A percentile compares a stretch with the other conserved stretches of the same genome.
These are phyloP conservation scores for Plasmopara muralis DNA, from an alignment of 352 stramenopile genomes.

Conservation along the genomic window DNA sequence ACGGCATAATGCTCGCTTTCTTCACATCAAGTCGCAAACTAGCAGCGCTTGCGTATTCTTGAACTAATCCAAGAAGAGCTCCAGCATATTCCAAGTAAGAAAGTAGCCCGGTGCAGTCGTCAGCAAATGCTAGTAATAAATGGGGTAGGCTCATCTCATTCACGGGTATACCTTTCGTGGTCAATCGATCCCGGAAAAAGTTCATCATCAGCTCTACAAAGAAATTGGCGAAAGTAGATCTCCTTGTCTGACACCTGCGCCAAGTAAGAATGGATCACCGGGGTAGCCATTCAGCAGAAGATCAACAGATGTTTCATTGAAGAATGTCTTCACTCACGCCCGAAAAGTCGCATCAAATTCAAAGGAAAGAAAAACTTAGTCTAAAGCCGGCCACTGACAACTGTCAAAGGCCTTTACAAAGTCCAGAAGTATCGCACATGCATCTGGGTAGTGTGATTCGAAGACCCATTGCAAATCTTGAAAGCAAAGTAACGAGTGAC, in stretches of 20 bases:
- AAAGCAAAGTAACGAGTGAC: slow-evolving; percentile 11
- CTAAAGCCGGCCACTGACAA: background rate
- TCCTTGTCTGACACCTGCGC: slow-evolving; percentile 4
- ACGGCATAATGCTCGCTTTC: slow-evolving; percentile 16
- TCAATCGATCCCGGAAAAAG: too few relatives aligned
- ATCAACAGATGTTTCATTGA: slow-evolving; percentile 7
- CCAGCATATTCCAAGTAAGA: too few relatives aligned
- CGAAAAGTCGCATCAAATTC: background rate
- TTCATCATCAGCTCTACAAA: too few relatives aligned
- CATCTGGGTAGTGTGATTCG: background rate
- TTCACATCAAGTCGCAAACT: too few relatives aligned
- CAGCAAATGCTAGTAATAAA: too few relatives aligned
- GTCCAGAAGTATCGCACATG: slow-evolving; percentile 1
- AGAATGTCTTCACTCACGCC: slow-evolving; percentile 10
- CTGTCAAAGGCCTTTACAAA: background rate
- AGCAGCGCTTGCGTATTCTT: too few relatives aligned
- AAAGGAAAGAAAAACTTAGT: background rate
- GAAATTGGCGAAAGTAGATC: slow-evolving; percentile 14
- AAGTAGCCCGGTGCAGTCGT: too few relatives aligned
- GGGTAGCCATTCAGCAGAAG: slow-evolving; percentile 10
- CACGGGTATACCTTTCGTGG: too few relatives aligned
- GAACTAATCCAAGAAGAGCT: too few relatives aligned
- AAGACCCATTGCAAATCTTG: slow-evolving; percentile 9
- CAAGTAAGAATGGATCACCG: slow-evolving; percentile 4
- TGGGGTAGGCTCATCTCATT: too few relatives aligned